Evolutionary conservation across 148 eudicot species (phyloP).

Genomic region (Persicaria maculosa): DNA sequence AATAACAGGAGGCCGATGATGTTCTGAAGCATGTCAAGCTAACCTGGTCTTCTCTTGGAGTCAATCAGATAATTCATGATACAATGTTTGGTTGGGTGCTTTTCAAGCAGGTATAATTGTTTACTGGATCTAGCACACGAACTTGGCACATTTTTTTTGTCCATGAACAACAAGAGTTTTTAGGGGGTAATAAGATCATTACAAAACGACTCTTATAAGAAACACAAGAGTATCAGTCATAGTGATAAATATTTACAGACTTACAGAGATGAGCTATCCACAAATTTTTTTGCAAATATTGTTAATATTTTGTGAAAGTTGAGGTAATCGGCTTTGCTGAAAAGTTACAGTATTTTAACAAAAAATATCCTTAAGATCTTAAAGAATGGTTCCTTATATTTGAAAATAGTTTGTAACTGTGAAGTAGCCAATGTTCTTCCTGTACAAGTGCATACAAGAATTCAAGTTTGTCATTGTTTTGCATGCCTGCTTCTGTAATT

Average conservation of each 20-base stretch:
- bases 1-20: constrained; percentile 65
- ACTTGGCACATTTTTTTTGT: neutral
- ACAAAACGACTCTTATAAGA: neutral
- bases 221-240: neutral
- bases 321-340: neutral
- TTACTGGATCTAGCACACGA: neutral
- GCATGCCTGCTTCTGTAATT: constrained; percentile 2
- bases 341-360: neutral
- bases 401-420: neutral
- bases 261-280: neutral
- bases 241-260: neutral
- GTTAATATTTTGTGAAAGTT: neutral
- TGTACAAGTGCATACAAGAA: neutral
- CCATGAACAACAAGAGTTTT: neutral
- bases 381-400: neutral
- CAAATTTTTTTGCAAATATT: neutral
- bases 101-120: constrained; percentile 68
- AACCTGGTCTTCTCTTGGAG: constrained; percentile 81
- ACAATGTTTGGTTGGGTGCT: constrained; percentile 82
- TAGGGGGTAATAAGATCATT: neutral
- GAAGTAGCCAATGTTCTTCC: neutral
- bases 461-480: neutral
- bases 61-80: constrained; percentile 62
- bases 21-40: constrained; percentile 57
- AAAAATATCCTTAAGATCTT: neutral